Base-by-base conservation (phyloP, 1,284 basidiomycete species). In the Grifola frondosa region DNA sequence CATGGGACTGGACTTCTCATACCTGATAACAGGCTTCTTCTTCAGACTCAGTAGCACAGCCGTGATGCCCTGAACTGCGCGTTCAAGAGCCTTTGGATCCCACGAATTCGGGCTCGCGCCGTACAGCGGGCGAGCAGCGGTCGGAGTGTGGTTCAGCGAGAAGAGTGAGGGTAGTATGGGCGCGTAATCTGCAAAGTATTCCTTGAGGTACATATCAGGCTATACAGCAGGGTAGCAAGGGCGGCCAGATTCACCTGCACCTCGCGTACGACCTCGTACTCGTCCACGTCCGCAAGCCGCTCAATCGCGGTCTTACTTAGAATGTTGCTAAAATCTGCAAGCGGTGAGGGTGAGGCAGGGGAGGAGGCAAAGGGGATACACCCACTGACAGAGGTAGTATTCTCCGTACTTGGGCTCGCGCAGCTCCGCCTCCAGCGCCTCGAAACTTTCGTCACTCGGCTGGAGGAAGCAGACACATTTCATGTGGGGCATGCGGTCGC, bases 351-450 rank as follows among this genome's bases (percentile, higher is more conserved):
- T 49, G n/a, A 45, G 46, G 22, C 44, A 44, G 30, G 51, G 34
- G 13, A 49, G 46, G 20, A 45, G 43, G 41, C 51, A 49, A 47
- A 44, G 44, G 48, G 46, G 63, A 78, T 69, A 74, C 75, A 86
- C 81, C 75, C 71, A 91, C 92, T 85, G 77, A 97, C 94, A 97
- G 59, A 97, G 73, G 77, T 94, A 97, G 70, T 99, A 99, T 67
- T 91, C 89, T 60, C 91, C 91, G 63, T 99, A 99, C 64, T 88
- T 87, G 5, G 95, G 97, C 58, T 91, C 88, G 31, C 75, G 75
- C 39, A 99, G 75, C 64, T 99, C 97, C 31, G 77, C 71, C 55
- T 88, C 87, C 38, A 98, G 74, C 8, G 88, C 86, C 46, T 84
- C 81, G 37, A 99, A 73, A 56, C 89, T 94, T 23, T 85, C 80